phyloP scores from a whole-genome alignment of 2,329 filamentous ascomycete genomes.

The Cryphonectria japonica region DNA sequence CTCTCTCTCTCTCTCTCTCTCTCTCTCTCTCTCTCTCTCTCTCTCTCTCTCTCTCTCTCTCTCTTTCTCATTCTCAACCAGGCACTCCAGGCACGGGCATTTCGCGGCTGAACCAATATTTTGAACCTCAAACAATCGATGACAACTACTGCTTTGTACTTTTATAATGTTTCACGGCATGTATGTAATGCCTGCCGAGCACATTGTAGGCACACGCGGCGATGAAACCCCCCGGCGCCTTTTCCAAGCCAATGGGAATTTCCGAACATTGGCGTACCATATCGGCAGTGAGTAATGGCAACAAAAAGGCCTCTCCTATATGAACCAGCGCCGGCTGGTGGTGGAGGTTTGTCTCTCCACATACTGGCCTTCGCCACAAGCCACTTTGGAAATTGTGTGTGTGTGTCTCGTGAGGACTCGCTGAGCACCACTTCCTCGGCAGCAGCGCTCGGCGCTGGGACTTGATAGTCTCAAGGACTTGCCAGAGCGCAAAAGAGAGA shows the following conservation, averaged over 20 bases:
- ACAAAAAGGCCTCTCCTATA: background rate
- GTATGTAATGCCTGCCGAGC: background rate
- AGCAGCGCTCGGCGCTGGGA: background rate
- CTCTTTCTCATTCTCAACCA: too few species aligned
- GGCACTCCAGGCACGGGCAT: background rate
- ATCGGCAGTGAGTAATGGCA: background rate
- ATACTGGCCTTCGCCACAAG: background rate
- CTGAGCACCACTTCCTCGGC: background rate
- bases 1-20: too few species aligned
- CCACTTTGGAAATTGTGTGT: background rate
- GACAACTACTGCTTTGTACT: background rate
- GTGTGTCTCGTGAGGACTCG: background rate
- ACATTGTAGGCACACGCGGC: background rate
- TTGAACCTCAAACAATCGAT: background rate
- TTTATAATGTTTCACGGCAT: background rate
- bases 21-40: too few species aligned
- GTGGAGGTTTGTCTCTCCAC: background rate
- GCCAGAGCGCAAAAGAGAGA: background rate
- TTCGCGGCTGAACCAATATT: background rate
- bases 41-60: too few species aligned
- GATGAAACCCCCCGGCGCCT: too few species aligned
- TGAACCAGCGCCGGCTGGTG: background rate
- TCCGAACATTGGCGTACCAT: background rate
- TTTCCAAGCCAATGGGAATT: background rate
- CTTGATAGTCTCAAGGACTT: background rate